Percentiles rank a stretch among this genome's conserved stretches.
Evolutionary conservation across 2,329 filamentous ascomycete species (phyloP).

Genomic region (Lachnellula suecica): DNA sequence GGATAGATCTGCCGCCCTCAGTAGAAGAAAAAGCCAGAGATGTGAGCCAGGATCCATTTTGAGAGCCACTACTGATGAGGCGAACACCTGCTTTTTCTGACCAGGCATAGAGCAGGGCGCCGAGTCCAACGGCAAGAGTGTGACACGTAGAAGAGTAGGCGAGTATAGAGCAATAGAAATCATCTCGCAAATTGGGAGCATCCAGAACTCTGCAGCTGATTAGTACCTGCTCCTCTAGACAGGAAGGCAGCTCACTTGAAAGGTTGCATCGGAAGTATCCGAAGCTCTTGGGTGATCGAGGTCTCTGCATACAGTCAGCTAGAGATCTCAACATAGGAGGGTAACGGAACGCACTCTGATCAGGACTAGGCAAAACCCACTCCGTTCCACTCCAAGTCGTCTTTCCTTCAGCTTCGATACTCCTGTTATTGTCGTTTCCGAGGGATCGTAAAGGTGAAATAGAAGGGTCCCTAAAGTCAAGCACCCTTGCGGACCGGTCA

Average conservation of each 20-base stretch:
- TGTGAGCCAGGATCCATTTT: constrained; percentile 65
- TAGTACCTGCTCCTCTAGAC: not conserved
- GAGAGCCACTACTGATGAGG: constrained; percentile 46
- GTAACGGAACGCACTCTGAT: constrained; percentile 20
- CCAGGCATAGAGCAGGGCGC: constrained; percentile 82
- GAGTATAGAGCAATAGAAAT: constrained; percentile 91
- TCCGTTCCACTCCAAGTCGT: constrained; percentile 36
- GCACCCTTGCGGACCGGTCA: constrained; percentile 64
- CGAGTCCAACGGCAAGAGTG: constrained; percentile 81
- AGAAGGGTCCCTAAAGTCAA: constrained; percentile 49
- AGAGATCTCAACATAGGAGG: not conserved
- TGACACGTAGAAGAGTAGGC: constrained; percentile 77
- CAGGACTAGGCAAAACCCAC: constrained; percentile 25
- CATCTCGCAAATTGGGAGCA: constrained; percentile 84
- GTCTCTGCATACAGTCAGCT: constrained; percentile 19
- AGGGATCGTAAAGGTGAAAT: constrained; percentile 24
- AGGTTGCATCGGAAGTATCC: constrained; percentile 66
- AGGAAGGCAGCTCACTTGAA: constrained; percentile 62
- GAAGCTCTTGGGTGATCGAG: constrained; percentile 31
- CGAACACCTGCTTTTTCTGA: constrained; percentile 72
- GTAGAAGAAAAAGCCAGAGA: constrained; percentile 87
- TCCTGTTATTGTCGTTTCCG: constrained; percentile 24
- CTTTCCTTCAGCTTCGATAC: constrained; percentile 22
- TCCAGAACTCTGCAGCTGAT: constrained; percentile 66
- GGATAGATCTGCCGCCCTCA: constrained; percentile 72